Evolutionary conservation across 2,329 filamentous ascomycete genomes (phyloP).

Genomic region (Polytolypa hystricis): DNA sequence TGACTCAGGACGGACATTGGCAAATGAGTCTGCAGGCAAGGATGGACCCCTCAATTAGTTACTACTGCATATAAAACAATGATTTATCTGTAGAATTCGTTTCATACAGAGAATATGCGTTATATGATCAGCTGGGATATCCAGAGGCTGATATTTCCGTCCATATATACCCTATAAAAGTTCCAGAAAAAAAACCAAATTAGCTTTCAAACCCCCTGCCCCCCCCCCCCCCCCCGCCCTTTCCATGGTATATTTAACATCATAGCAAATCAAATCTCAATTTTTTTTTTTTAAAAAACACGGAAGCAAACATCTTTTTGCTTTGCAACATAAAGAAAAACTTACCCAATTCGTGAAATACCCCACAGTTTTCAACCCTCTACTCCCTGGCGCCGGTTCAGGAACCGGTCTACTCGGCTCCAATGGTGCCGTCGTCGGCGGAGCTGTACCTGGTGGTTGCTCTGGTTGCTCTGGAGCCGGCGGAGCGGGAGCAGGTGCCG

Average conservation of each 20-base stretch:
- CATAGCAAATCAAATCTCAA: background rate
- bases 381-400: background rate
- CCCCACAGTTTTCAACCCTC: slow-evolving; percentile 21
- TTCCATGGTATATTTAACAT: too few relatives aligned
- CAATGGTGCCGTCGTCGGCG: slow-evolving; percentile 3
- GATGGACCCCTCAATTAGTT: too few relatives aligned
- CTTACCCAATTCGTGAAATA: slow-evolving; percentile 39
- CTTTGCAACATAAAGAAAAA: too few relatives aligned
- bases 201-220: too few relatives aligned
- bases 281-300: too few relatives aligned
- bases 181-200: background rate
- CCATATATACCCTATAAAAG: slow-evolving; percentile 72
- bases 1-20: slow-evolving; percentile 65
- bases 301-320: too few relatives aligned
- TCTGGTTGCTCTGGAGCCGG: background rate
- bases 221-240: too few relatives aligned
- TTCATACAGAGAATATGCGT: slow-evolving; percentile 64
- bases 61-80: background rate
- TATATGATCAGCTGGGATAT: slow-evolving; percentile 67
- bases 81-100: background rate
- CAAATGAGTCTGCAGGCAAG: slow-evolving; percentile 56
- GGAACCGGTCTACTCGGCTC: background rate
- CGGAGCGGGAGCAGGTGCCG: slow-evolving; percentile 1
- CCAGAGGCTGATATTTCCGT: slow-evolving; percentile 72
- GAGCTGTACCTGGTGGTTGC: too few relatives aligned